phyloP scores from a whole-genome alignment of 192 early-diverging fungal species.

The Coemansia sp. region DNA sequence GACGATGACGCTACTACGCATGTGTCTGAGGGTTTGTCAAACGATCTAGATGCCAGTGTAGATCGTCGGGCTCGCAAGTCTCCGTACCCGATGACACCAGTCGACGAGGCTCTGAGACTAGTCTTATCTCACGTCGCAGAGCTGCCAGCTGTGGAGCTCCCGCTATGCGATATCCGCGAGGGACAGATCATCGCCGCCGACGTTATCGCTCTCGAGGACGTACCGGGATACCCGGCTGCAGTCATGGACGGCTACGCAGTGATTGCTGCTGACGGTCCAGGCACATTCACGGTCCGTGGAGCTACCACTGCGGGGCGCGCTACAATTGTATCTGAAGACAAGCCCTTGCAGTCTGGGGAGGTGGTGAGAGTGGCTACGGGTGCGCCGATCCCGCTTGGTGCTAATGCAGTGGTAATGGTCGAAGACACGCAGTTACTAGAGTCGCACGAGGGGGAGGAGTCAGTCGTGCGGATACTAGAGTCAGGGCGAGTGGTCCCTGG shows the following conservation, averaged over 20 bases:
- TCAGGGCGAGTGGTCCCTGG: slow-evolving; percentile 23
- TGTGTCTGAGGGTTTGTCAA: background rate
- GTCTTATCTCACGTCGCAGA: slow-evolving; percentile 46
- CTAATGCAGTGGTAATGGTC: slow-evolving; percentile 94
- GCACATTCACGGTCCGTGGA: slow-evolving; percentile 66
- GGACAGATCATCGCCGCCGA: slow-evolving; percentile 76
- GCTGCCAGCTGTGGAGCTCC: slow-evolving; percentile 18
- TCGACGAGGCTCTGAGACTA: slow-evolving; percentile 62
- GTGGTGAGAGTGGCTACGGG: slow-evolving; percentile 86
- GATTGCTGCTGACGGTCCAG: slow-evolving; percentile 77
- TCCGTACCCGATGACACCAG: slow-evolving; percentile 77
- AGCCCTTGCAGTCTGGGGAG: slow-evolving; percentile 56
- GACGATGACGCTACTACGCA: slow-evolving; percentile 12
- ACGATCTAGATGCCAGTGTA: slow-evolving; percentile 50
- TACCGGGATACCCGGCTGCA: slow-evolving; percentile 85
- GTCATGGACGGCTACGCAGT: slow-evolving; percentile 96
- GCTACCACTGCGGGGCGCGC: slow-evolving; percentile 59
- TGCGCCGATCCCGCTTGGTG: slow-evolving; percentile 77
- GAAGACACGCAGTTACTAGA: slow-evolving; percentile 79
- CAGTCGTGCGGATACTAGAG: slow-evolving; percentile 37
- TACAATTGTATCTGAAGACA: background rate
- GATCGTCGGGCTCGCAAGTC: slow-evolving; percentile 69
- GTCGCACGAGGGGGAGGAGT: slow-evolving; percentile 54
- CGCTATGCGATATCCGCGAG: slow-evolving; percentile 24
- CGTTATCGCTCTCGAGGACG: slow-evolving; percentile 66